Evolutionary conservation across 1,139 yeast species (phyloP), one percentile per base, ranked within the genome.

Genomic region (Sugiyamaella neomexicana): DNA sequence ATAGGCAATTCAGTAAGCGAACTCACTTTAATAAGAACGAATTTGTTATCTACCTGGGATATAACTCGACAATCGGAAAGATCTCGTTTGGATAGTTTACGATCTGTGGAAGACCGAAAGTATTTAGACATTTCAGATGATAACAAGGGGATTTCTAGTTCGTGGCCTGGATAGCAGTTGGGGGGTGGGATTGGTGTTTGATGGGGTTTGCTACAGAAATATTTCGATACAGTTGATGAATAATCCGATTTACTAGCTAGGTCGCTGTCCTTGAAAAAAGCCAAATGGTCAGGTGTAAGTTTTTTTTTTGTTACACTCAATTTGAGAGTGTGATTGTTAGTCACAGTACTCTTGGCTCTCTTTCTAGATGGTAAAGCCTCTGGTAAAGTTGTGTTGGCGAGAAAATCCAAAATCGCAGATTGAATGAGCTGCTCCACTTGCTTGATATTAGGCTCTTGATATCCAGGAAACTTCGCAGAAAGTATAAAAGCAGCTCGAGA

Each of bases 21-120:
- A 40, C 53, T 52, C 34, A 71, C 53, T 16, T 65, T 69, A 1
- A 79, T 68, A 15, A 86, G 67, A 17, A 87, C 80, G 62, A 85
- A 86, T 61, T 81, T 82, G 4, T 70, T 64, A 49, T 83, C 89
- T 1, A 87, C 70, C 65, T 88, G 96, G 1, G 67, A 59, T 27
- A 70, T 61, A 12, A 68, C 62, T 29, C 52, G 47, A 39, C 61
- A 58, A 8, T 45, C 13, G 8, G 29, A 31, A n/a, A 58, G 37
- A n/a, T 43, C 36, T 37, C n/a, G 27, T 31, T 52, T 55, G 17
- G 36, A 38, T 16, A 58, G 46, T 44, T 52, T 53, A 13, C 10
- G 43, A 46, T 12, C 27, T 17, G 36, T 20, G 6, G 43, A n/a
- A 17, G n/a, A 20, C 25, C 25, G 5, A 31, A 47, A 47, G 17